Conservation (phyloP, 108 stramenopile genomes). For the Cyclostephanos tholiformis region DNA sequence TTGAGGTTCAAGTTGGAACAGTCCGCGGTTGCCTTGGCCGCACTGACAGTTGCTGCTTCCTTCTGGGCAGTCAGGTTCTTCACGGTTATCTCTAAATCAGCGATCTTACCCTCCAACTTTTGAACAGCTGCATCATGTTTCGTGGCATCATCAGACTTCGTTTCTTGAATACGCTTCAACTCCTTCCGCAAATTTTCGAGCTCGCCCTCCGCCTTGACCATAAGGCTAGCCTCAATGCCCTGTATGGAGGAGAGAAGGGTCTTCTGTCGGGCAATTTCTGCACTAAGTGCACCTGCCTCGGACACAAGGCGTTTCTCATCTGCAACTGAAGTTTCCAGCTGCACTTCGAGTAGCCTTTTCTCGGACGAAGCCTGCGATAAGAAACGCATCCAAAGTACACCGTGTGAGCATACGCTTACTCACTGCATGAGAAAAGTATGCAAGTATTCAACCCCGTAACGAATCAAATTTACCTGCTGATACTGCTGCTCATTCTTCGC, state of each 20-base stretch:
- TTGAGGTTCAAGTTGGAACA: slow-evolving; percentile 49
- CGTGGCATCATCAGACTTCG: slow-evolving; percentile 39
- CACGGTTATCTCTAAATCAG: slow-evolving; percentile 48
- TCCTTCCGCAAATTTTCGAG: slow-evolving; percentile 59
- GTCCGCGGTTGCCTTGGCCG: slow-evolving; percentile 48
- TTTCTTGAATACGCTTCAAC: slow-evolving; percentile 36
- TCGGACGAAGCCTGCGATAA: neutral
- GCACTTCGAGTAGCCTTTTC: slow-evolving; percentile 60
- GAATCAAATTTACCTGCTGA: slow-evolving; percentile 38
- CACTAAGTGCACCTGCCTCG: slow-evolving; percentile 63
- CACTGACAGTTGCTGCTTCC: slow-evolving; percentile 38
- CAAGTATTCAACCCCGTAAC: no score
- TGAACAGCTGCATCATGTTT: slow-evolving; percentile 51
- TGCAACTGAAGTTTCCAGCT: slow-evolving; percentile 66
- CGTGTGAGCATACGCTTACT: no score
- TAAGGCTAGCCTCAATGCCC: slow-evolving; percentile 78
- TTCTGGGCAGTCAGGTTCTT: slow-evolving; percentile 52
- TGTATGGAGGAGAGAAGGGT: slow-evolving; percentile 72
- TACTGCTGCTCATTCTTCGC: slow-evolving; percentile 57
- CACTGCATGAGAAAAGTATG: no score
- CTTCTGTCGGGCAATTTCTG: slow-evolving; percentile 74
- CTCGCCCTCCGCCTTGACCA: slow-evolving; percentile 63
- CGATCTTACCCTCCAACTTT: slow-evolving; percentile 56
- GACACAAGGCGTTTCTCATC: slow-evolving; percentile 61
- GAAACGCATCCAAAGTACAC: no score